Evolutionary conservation across 148 eudicot species (phyloP).

Genomic region (Vaccinium darrowii): DNA sequence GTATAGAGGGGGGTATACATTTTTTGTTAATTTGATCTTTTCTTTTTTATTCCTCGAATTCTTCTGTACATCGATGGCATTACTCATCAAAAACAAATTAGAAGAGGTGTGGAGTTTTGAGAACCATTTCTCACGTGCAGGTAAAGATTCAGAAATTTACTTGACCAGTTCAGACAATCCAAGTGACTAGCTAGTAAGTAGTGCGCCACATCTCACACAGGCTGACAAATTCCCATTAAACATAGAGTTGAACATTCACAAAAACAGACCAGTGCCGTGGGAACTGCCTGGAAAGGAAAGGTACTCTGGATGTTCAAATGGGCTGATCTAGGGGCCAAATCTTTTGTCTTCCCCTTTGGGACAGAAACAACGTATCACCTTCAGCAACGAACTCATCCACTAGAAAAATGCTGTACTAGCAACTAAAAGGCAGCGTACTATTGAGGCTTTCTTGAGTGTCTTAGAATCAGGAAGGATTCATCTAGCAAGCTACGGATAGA

Average conservation of each 20-base stretch:
- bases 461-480: neutral
- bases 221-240: neutral
- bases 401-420: neutral
- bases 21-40: too few relatives aligned
- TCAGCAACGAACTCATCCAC: neutral
- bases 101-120: neutral
- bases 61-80: too few relatives aligned
- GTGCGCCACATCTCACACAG: neutral
- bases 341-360: neutral
- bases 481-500: neutral
- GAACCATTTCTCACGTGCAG: neutral
- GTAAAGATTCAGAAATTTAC: neutral
- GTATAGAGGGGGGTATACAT: too few relatives aligned
- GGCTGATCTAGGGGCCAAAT: neutral
- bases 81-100: too few relatives aligned
- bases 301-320: slow-evolving; percentile 1
- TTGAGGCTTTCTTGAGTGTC: neutral
- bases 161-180: neutral
- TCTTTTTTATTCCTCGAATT: too few relatives aligned
- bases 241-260: neutral
- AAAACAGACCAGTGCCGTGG: neutral
- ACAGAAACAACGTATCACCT: neutral
- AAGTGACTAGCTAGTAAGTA: neutral
- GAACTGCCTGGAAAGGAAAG: neutral
- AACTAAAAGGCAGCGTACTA: neutral